Evolutionary conservation across 805 yeast genomes (phyloP).

Genomic region (Metahyphopichia silvanorum): DNA sequence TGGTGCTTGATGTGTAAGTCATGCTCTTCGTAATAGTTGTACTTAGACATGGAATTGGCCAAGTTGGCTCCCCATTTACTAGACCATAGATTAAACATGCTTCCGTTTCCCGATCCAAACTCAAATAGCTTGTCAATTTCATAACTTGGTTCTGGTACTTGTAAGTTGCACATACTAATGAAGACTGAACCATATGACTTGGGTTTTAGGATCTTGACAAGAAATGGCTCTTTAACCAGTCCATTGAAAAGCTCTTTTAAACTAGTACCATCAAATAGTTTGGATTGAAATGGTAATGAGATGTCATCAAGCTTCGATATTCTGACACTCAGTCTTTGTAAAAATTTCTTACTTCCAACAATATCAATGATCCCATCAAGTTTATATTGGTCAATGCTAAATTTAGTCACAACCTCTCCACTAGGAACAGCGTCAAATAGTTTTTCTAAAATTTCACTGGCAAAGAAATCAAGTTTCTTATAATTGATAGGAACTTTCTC

Average conservation of each 20-base stretch:
- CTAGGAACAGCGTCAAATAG: constrained; percentile 21
- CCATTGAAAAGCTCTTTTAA: constrained; percentile 24
- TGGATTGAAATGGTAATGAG: constrained; percentile 23
- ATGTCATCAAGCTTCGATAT: constrained; percentile 26
- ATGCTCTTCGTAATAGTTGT: constrained; percentile 33
- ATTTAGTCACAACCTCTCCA: constrained; percentile 13
- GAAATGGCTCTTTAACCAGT: constrained; percentile 26
- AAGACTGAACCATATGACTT: constrained; percentile 27
- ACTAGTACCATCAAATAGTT: constrained; percentile 9
- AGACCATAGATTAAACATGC: constrained; percentile 32
- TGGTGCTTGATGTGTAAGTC: constrained; percentile 20
- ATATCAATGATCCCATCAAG: constrained; percentile 38
- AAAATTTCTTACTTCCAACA: constrained; percentile 35
- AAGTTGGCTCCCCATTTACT: constrained; percentile 29
- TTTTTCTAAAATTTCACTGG: constrained; percentile 33
- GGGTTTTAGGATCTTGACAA: constrained; percentile 35
- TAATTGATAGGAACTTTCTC: constrained; percentile 30
- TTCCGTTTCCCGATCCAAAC: constrained; percentile 10
- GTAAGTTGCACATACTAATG: constrained; percentile 35
- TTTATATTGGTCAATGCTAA: constrained; percentile 22
- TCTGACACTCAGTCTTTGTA: constrained; percentile 27
- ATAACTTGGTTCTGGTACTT: constrained; percentile 29
- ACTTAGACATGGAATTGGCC: constrained; percentile 26
- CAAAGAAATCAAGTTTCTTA: constrained; percentile 37
- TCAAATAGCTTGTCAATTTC: constrained; percentile 25